These are phyloP conservation scores for Favolaschia claudopus DNA, from an alignment of 768 basidiomycete genomes.

Conservation along the genomic window DNA sequence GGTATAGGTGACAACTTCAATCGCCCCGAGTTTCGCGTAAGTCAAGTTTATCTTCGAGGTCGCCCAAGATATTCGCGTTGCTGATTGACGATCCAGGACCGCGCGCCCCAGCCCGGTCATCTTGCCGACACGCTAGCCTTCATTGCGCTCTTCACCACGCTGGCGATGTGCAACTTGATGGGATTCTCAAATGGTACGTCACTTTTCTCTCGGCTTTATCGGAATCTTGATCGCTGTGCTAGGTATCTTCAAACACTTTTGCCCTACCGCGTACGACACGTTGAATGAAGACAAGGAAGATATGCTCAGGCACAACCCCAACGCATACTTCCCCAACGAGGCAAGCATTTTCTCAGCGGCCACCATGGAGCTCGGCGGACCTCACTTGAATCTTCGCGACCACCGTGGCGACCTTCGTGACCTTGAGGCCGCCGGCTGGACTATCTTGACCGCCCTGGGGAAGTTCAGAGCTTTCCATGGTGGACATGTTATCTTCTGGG, in stretches of 20 bases:
- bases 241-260: neutral
- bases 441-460: neutral
- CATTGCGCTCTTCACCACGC: neutral
- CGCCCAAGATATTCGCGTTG: too few species aligned
- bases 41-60: too few species aligned
- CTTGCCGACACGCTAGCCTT: neutral
- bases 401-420: neutral
- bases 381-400: neutral
- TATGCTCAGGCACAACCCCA: neutral
- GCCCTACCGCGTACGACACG: neutral
- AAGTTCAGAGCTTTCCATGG: neutral
- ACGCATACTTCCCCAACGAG: neutral
- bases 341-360: neutral
- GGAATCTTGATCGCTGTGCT: neutral
- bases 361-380: neutral
- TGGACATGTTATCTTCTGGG: conserved; percentile 1
- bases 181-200: neutral
- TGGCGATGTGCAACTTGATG: neutral
- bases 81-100: too few species aligned
- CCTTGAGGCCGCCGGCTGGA: neutral
- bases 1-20: neutral
- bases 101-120: neutral
- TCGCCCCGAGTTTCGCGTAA: neutral
- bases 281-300: neutral
- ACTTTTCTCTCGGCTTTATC: neutral